Percentiles rank a stretch among this genome's conserved stretches.
These are phyloP conservation scores for Excoecaria agallocha DNA, from an alignment of 345 rosid genomes.

Conservation along the genomic window DNA sequence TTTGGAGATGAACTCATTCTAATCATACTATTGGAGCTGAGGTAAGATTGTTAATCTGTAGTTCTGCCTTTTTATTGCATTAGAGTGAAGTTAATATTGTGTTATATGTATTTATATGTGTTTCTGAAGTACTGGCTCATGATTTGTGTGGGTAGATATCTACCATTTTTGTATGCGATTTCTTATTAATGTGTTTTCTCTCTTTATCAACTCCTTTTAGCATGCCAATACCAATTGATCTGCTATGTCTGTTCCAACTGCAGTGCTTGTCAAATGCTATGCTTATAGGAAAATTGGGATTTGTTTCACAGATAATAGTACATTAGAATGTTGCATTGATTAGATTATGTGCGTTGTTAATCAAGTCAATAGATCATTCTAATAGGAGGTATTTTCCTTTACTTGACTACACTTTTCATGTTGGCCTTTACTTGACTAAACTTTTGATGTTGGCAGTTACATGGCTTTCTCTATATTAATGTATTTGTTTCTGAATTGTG, in stretches of 20 bases:
- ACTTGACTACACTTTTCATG: too few relatives aligned
- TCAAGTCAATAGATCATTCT: neutral
- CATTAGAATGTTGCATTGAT: neutral
- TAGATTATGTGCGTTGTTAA: neutral
- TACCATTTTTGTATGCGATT: neutral
- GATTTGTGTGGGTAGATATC: neutral
- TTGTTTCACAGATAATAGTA: neutral
- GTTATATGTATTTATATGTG: neutral
- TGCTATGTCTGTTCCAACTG: neutral
- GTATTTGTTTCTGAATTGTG: neutral
- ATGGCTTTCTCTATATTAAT: neutral
- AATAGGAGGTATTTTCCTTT: too few relatives aligned
- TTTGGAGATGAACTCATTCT: constrained; percentile 98
- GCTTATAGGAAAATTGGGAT: neutral
- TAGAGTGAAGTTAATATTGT: neutral
- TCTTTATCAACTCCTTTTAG: neutral
- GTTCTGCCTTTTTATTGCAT: neutral
- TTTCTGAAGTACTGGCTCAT: too few relatives aligned
- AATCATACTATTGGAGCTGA: constrained; percentile 22
- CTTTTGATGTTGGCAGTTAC: neutral
- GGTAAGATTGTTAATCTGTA: constrained; percentile 24
- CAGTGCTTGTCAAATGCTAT: neutral
- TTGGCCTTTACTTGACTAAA: neutral
- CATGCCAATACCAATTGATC: constrained; percentile 3
- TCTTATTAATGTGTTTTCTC: neutral